Base-by-base conservation (phyloP, 495 filamentous ascomycete species). In the Geopyxis carbonaria region DNA sequence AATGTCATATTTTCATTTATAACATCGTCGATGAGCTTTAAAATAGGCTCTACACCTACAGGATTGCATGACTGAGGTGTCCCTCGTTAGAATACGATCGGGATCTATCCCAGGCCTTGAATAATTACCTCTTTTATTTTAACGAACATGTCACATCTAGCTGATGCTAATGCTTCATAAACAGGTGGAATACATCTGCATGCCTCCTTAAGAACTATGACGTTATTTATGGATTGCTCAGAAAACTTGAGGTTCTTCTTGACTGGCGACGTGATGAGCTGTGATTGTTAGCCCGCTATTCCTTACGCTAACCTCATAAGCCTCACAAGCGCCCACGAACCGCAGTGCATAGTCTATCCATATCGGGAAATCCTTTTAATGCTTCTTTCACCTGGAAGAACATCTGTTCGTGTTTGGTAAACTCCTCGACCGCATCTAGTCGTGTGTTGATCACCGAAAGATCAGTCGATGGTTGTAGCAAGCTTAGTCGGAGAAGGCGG, bases 381-480 rank as follows among this genome's bases (percentile, higher is more conserved):
- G 74, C 78, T 57, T 79, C 70, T 38, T 80, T 69, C 10, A 83
- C 69, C 40, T 76, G 72, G 29, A 68, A 73, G 59, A 94, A 91
- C 66, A 95, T 78, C 29, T 91, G 79, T 52, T 93, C 80, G 42
- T 83, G 85, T 1, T 70, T 70, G 0, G 73, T 75, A 18, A 97
- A 61, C 48, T 93, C 87, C 42, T 86, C 79, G 1, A 95, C 59
- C 0, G 87, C 83, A 50, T 92, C 81, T 43, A 79, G 80, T 32
- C 91, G 69, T 25, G 65, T 68, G 36, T 62, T 63, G 35, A 80
- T 61, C 6, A 45, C 48, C 16, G 44, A 43, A 32, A 48, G 19
- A 23, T 83, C 70, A 0, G 78, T 94, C 3, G 79, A 78, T n/a
- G 89, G 89, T 51, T 95, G 91, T 15, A 95, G 63, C 27, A 95